phyloP scores from a whole-genome alignment of 495 filamentous ascomycete species.

The Lasiosphaeris hirsuta region DNA sequence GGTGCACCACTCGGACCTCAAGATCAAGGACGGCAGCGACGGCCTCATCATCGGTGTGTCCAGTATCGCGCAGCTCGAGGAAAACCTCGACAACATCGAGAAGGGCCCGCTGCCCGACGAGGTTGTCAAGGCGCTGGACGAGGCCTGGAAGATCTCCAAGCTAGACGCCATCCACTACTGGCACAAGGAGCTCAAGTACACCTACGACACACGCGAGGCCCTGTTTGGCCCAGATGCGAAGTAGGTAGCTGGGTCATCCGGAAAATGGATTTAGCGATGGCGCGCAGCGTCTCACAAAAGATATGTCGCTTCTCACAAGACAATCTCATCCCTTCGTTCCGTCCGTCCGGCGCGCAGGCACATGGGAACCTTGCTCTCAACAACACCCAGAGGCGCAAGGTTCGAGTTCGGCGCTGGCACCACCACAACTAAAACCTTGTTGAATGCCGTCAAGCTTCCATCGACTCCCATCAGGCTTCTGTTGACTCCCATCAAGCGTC shows the following conservation, averaged over 20 bases:
- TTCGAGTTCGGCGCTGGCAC: too few species aligned
- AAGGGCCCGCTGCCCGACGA: constrained; percentile 87
- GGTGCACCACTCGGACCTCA: constrained; percentile 73
- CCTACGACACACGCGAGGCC: constrained; percentile 65
- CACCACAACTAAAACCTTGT: too few species aligned
- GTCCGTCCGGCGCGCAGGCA: too few species aligned
- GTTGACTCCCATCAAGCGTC: too few species aligned
- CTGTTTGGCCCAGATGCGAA: constrained; percentile 51
- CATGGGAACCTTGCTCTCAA: too few species aligned
- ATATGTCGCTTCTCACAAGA: background rate
- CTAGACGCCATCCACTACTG: constrained; percentile 67
- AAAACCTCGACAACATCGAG: constrained; percentile 72
- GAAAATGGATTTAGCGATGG: background rate
- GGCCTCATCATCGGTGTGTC: constrained; percentile 80
- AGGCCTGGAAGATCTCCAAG: constrained; percentile 70
- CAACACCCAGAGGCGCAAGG: too few species aligned
- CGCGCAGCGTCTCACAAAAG: too few species aligned
- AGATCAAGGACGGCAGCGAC: constrained; percentile 70
- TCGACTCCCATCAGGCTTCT: too few species aligned
- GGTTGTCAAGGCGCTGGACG: constrained; percentile 73
- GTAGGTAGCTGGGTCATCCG: constrained; percentile 11
- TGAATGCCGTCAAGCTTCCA: too few species aligned
- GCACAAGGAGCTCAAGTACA: constrained; percentile 73
- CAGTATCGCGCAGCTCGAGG: constrained; percentile 67
- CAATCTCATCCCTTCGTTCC: too few species aligned